Evolutionary conservation across 495 filamentous ascomycete genomes (phyloP), one percentile per base, ranked within the genome.

Genomic region (Apodospora peruviana): DNA sequence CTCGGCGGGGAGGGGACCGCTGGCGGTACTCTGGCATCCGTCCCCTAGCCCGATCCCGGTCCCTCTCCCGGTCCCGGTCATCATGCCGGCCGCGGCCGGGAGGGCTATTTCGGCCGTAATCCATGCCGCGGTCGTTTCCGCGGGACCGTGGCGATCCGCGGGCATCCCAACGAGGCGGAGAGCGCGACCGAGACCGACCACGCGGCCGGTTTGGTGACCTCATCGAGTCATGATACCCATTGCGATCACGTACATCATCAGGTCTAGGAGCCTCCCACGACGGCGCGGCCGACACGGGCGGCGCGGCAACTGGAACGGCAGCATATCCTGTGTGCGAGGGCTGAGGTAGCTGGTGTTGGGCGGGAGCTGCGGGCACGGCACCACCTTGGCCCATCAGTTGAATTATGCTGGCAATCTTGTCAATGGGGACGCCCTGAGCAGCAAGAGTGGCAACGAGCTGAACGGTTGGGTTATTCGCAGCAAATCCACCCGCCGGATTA

Each of bases 21-120:
- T 95, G 88, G 41, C 90, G 86, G 68, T 90, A 95, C 11, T 87
- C 84, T 48, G 76, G 70, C 43, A 79, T 72, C 20, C 81, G 71
- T 63, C 80, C 79, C 39, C 75, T 68, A 43, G n/a, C n/a, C n/a
- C 74, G 71, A 32, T 68, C 66, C 42, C 77, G 76, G 43, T 77
- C 42, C 17, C 79, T 77, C 37, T 40, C 79, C 55, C 73, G 40
- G 4, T 50, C 47, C 36, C 47, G 69, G 39, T 84, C 83, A 37
- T 79, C 78, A 40, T 76, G 72, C 20, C 79, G 77, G 43, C 80
- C 79, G 32, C 77, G 72, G 36, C 78, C 81, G 2, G 81, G 47
- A 7, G 57, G 51, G 5, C 10, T 45, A 45, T 68, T 60, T 29
- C 70, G 68, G 18, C 67, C 74, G 51, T 64, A 62, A 3, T 67